Evolutionary conservation across 2,329 filamentous ascomycete species (phyloP), one percentile per base, ranked within the genome.

Genomic region (Hypoxylon sp.): DNA sequence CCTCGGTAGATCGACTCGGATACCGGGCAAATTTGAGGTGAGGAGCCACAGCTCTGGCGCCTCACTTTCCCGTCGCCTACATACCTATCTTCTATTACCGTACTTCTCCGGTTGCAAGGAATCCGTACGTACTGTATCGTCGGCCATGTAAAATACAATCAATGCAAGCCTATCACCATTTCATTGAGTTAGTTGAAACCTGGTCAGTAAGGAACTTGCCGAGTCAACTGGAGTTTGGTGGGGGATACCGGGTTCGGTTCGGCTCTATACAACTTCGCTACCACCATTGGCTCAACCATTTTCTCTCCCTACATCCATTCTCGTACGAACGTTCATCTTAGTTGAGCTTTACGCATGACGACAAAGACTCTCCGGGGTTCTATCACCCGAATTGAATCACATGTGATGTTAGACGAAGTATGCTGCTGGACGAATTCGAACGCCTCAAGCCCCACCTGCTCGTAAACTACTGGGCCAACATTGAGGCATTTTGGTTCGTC

Each of bases 401-500:
- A 41, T 49, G 35, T 32, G 27, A 38, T 40, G 36, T 30, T 37
- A 26, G 42, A 32, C 21, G 9, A 20, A n/a, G 43, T 38, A 48
- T 16, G 43, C 48, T 32, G 36, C n/a, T 35, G 37, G 30, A 43
- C 21, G 27, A 51, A 46, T 15, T 25, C n/a, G n/a, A 30, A 46
- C 32, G 40, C 30, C 26, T 6, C 32, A 29, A 40, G 43, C 35
- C 36, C 41, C 52, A 50, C 37, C 29, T 19, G 25, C 15, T 15
- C 30, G 15, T 15, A 12, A 46, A 46, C 42, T 40, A 42, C 48
- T 40, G 44, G 37, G 46, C 29, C n/a, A 13, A 3, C 19, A 8
- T 40, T 48, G 51, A 54, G 51, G 50, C 36, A 51, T 51, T 55
- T 51, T 55, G 51, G 46, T 23, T 51, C 51, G 35, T 58, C 51